Evolutionary conservation across 768 basidiomycete species (phyloP), one percentile per base, ranked within the genome.

Genomic region (Rhodotorula graminis): DNA sequence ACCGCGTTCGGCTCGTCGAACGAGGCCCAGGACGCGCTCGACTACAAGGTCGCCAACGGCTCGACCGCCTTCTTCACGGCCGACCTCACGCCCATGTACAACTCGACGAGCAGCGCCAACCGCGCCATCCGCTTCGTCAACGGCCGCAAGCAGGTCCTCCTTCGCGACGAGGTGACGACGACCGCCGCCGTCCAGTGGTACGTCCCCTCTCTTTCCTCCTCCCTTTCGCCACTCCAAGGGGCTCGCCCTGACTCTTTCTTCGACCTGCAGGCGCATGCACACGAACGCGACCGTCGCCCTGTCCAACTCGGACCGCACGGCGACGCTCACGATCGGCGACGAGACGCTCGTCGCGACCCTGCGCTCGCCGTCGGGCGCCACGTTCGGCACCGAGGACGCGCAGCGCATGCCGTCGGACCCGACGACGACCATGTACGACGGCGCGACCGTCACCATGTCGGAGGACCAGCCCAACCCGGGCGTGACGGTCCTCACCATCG

Each of bases 121-220:
- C 93, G 96, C 72, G 96, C 94, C 62, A 83, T 93, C 65, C 90
- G 93, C 60, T 79, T 88, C 70, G 78, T 97, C 75, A 98, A 98
- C 81, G 84, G 82, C 50, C 88, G 96, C 73, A 86, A 85, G 72
- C 96, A 97, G 82, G 88, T 97, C 23, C 87, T 99, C 25, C 80
- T 99, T 59, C 95, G 95, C 81, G 95, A 97, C 82, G 96, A 99
- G 79, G 88, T 97, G 78, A 65, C 65, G 5, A 81, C 84, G 47
- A 83, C 80, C 12, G 78, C 73, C 23, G 76, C 84, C 31, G 80
- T 96, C 59, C 86, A 88, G 83, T 79, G 78, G 78, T 72, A 49
- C 52, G 75, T 72, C 25, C n/a, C n/a, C n/a, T 37, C 29, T 23
- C 55, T 37, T 2, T 42, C 37, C 42, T 40, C 47, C 31, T 23